phyloP scores from a whole-genome alignment of 805 yeast species.

The Metschnikowia hibisci region DNA sequence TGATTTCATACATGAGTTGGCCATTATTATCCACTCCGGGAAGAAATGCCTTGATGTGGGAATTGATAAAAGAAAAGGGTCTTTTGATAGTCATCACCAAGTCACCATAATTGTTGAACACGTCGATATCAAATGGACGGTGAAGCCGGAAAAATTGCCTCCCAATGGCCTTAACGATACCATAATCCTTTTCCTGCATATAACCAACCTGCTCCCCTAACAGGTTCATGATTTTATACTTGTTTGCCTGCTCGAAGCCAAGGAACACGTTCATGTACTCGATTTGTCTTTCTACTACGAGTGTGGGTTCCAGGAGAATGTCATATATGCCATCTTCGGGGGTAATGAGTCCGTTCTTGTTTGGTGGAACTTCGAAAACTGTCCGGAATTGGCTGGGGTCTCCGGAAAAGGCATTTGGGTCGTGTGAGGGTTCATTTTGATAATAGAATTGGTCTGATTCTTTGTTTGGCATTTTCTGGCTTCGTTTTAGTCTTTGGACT shows the following conservation, averaged over 20 bases:
- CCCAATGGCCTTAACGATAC: slow-evolving; percentile 62
- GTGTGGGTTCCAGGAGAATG: slow-evolving; percentile 71
- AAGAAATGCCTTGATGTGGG: slow-evolving; percentile 70
- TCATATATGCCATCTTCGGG: slow-evolving; percentile 56
- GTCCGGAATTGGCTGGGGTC: slow-evolving; percentile 31
- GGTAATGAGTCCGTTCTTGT: slow-evolving; percentile 49
- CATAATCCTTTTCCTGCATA: slow-evolving; percentile 77
- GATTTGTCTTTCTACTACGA: slow-evolving; percentile 82
- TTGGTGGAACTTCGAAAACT: slow-evolving; percentile 36
- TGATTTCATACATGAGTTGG: slow-evolving; percentile 37
- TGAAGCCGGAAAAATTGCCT: slow-evolving; percentile 82
- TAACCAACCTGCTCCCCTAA: slow-evolving; percentile 73
- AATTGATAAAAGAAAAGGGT: slow-evolving; percentile 84
- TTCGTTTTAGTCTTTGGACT: slow-evolving; percentile 20
- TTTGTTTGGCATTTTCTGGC: slow-evolving; percentile 2
- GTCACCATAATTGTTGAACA: slow-evolving; percentile 62
- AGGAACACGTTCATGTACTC: slow-evolving; percentile 83
- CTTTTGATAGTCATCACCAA: slow-evolving; percentile 64
- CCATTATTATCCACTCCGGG: slow-evolving; percentile 48
- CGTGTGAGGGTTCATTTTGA: slow-evolving; percentile 26
- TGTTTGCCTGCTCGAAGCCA: slow-evolving; percentile 90
- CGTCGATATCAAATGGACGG: slow-evolving; percentile 77
- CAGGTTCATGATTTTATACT: slow-evolving; percentile 68
- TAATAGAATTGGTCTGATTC: slow-evolving; percentile 21
- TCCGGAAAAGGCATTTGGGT: slow-evolving; percentile 19